Conservation (phyloP, 352 stramenopile species). For the Peronosclerospora sorghi region DNA sequence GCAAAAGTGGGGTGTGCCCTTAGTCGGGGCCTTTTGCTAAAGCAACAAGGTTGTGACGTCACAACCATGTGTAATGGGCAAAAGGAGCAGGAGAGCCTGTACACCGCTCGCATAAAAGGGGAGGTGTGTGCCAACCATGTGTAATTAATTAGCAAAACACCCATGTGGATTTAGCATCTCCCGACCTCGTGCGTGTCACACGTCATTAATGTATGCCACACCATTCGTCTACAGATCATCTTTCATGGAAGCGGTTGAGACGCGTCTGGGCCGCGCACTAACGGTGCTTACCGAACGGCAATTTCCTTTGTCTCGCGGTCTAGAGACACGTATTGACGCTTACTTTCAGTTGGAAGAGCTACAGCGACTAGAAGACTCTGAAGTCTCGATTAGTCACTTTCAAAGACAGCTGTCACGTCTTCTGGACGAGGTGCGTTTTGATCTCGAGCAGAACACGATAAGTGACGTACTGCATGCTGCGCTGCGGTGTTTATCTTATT, state of each 20-base stretch:
- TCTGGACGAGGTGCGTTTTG: slow-evolving; percentile 30
- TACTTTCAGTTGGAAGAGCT: slow-evolving; percentile 51
- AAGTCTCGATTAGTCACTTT: slow-evolving; percentile 29
- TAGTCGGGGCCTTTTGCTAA: no score
- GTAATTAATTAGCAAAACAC: no score
- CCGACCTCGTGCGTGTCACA: no score
- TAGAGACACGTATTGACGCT: slow-evolving; percentile 33
- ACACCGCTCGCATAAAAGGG: no score
- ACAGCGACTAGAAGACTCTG: slow-evolving; percentile 44
- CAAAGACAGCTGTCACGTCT: slow-evolving; percentile 24
- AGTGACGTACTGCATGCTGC: slow-evolving; percentile 20
- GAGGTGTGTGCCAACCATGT: no score
- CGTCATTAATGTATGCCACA: slow-evolving; percentile 1
- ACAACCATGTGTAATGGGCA: no score
- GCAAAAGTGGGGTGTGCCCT: no score
- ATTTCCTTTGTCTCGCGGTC: slow-evolving; percentile 25
- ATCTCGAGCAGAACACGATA: slow-evolving; percentile 22
- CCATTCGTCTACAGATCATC: not conserved
- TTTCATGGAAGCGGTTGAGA: slow-evolving; percentile 18
- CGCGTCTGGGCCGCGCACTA: slow-evolving; percentile 25
- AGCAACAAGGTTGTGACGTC: no score
- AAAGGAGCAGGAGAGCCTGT: no score
- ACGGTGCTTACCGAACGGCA: slow-evolving; percentile 17
- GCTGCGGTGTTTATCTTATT: slow-evolving; percentile 53
- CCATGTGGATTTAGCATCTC: no score